Evolutionary conservation across 2,329 filamentous ascomycete species (phyloP), one percentile per base, ranked within the genome.

Genomic region (Mycosphaerella sp.): DNA sequence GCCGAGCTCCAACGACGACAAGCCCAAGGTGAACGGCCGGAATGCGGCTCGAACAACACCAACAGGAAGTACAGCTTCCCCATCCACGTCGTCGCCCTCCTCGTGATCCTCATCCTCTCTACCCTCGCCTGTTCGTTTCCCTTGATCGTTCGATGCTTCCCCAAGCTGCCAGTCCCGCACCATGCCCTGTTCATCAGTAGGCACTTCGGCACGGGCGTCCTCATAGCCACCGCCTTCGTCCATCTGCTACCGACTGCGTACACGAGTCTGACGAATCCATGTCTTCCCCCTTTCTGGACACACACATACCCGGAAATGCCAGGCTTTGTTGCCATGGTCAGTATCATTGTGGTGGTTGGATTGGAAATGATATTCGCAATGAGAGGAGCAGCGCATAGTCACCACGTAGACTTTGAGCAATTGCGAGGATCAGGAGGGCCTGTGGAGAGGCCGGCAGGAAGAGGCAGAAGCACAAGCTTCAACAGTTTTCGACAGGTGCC

Each of bases 281-380:
- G 82, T 70, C 81, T 95, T 0, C 87, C 89, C 7, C 76, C 79
- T 54, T 86, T 90, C 67, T 95, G 91, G 80, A 92, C 81, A 68
- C 67, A 85, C 59, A 80, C 81, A n/a, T 95, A 93, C 69, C 81
- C 78, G 45, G 87, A 88, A 5, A 84, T 95, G 68, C 83, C 89
- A 0, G 89, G 90, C 2, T 77, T 93, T 45, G 81, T 95, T 45
- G 86, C 88, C 53, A 92, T 95, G 87, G 71, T 84, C 8, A 84
- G 87, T 9, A 87, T 89, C n/a, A 78, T 95, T 55, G 74, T 87
- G 3, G 90, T 96, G 2, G 88, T 95, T 6, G 81, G 83, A 2
- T 80, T 96, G 49, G 92, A 97, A 70, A 95, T 93, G 73, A 89
- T 90, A 69, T 84, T 97, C 62, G 90, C 89, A 0, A 86, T 85